Base-by-base conservation (phyloP, 768 basidiomycete species). In the Lactifluus subvellereus region DNA sequence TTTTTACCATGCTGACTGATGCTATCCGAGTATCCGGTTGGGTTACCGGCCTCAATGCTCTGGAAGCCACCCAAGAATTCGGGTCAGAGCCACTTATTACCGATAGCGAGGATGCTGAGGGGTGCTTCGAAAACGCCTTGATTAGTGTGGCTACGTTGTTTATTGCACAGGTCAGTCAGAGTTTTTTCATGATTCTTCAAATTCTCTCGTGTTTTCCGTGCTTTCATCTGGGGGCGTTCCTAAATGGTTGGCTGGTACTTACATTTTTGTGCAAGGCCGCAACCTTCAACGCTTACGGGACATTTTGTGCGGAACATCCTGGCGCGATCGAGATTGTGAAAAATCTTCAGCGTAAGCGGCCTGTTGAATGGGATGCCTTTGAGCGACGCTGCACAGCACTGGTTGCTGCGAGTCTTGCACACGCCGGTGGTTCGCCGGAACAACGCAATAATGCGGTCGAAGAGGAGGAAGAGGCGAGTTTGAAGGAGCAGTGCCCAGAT, bases 251-350 rank as follows among this genome's bases (percentile, higher is more conserved):
- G 40, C n/a, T 52, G 20, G 50, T 57, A 60, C 63, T 56, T 52
- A 65, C 63, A 56, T 61, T 64, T 38, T 30, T 37, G 7, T 42
- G 53, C 6, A 67, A 96, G 93, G 87, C 86, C 30, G 77, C 85
- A 16, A 76, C 79, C 42, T 96, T 96, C 67, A 79, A 82, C 60
- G 79, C 84, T 1, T 99, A 99, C 75, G 84, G 94, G 72, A 75
- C 80, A 13, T 98, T 94, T 70, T 98, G 96, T 71, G 84, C 91
- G 0, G 87, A 87, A 0, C 95, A 98, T 70, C 82, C 84, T 55
- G 88, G 90, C 67, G 94, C 94, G 0, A 77, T 89, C 60, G 84
- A 89, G 65, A 72, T 92, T 27, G 77, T 96, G 0, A 84, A 88
- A 62, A 82, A 80, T 55, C 79, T 86, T 20, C 82, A 84, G 43